Conservation (phyloP, 768 basidiomycete species). For the Hysterangium stoloniferum region DNA sequence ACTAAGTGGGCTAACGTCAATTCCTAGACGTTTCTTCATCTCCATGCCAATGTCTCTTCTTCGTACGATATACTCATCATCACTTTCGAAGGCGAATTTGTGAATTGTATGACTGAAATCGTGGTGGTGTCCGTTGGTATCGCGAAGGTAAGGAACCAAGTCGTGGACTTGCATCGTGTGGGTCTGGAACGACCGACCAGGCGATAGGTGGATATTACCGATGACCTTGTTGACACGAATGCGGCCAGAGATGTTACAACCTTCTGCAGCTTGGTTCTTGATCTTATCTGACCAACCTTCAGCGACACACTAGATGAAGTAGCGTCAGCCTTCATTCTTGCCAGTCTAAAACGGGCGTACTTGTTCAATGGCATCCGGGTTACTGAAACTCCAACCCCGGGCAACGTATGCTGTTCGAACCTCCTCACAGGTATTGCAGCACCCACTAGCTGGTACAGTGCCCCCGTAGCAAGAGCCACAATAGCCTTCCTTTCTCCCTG, state of each 20-base stretch:
- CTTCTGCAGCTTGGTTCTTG: constrained; percentile 85
- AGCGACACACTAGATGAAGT: constrained; percentile 58
- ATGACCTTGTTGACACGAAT: constrained; percentile 96
- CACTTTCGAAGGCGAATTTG: constrained; percentile 68
- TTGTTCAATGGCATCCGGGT: constrained; percentile 90
- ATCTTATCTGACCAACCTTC: constrained; percentile 96
- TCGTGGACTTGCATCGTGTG: constrained; percentile 74
- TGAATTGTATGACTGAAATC: constrained; percentile 91
- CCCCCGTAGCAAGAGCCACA: constrained; percentile 98
- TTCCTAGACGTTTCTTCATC: constrained; percentile 67
- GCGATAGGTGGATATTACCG: constrained; percentile 92
- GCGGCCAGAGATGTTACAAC: constrained; percentile 87
- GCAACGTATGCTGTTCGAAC: constrained; percentile 85
- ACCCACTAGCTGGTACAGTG: constrained; percentile 59
- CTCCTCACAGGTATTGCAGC: constrained; percentile 95
- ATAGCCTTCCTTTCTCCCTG: constrained; percentile 49
- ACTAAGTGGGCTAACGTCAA: constrained; percentile 72
- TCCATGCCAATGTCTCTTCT: constrained; percentile 53
- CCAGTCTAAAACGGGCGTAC: constrained; percentile 33
- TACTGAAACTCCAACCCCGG: constrained; percentile 92
- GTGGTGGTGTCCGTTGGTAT: constrained; percentile 72
- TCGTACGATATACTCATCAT: constrained; percentile 70
- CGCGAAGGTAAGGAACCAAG: constrained; percentile 89
- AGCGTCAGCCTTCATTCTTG: background rate
- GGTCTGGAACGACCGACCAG: constrained; percentile 91